A percentile compares a stretch with the other conserved stretches of the same genome.
Evolutionary conservation across 352 stramenopile genomes (phyloP).

Genomic region (Porosira glacialis): DNA sequence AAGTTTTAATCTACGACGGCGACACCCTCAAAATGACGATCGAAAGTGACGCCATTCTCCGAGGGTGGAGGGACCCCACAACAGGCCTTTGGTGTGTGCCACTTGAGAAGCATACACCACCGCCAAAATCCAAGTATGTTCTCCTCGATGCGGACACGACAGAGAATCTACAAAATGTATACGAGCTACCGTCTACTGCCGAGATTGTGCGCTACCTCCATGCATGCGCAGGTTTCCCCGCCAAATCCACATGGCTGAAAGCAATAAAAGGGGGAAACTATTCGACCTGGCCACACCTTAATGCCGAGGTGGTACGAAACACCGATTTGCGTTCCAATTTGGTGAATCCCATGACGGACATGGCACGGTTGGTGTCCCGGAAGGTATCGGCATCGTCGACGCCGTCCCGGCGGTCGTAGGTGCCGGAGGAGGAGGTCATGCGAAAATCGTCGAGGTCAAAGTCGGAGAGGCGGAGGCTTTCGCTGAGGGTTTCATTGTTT

Average conservation of each 20-base stretch:
- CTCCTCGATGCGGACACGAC: not conserved
- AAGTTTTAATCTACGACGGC: constrained; percentile 1
- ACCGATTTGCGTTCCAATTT: constrained; percentile 86
- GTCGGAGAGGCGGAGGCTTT: too few species aligned
- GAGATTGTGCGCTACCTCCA: not conserved
- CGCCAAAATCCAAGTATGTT: not conserved
- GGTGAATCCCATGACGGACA: constrained; percentile 71
- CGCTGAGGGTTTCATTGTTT: constrained; percentile 17
- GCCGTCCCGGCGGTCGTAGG: constrained; percentile 75
- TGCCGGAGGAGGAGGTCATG: constrained; percentile 71
- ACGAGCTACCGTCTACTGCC: not conserved
- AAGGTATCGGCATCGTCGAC: constrained; percentile 73
- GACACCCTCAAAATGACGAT: not conserved
- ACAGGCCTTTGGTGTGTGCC: not conserved
- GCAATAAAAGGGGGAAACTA: not conserved
- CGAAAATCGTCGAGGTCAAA: constrained; percentile 71
- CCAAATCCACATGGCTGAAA: constrained; percentile 3
- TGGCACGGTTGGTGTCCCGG: constrained; percentile 54
- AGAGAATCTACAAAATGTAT: not conserved
- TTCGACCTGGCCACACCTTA: constrained; percentile 53
- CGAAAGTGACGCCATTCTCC: not conserved
- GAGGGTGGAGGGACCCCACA: not conserved
- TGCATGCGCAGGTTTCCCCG: not conserved
- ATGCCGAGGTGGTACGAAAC: constrained; percentile 85
- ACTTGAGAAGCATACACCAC: not conserved